phyloP scores from a whole-genome alignment of 257 asterid species.

The Solanum rostratum region DNA sequence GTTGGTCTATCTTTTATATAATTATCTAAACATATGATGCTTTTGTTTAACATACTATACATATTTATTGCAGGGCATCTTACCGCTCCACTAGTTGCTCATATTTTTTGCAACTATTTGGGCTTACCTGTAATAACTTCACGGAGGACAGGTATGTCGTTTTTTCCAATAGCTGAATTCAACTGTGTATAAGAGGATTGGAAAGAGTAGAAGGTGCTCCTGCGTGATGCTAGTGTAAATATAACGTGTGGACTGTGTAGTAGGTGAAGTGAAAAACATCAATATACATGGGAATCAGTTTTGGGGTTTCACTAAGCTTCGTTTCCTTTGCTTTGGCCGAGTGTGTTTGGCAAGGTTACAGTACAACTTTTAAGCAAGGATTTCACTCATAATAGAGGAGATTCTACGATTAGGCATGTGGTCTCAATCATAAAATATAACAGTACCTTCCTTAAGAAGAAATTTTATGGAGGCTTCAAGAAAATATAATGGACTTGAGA shows the following conservation, averaged over 20 bases:
- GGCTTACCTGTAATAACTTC: slow-evolving; percentile 71
- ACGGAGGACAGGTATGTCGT: slow-evolving; percentile 45
- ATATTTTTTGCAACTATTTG: slow-evolving; percentile 86
- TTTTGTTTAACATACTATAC: neutral
- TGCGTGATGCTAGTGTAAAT: neutral
- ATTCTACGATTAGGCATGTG: neutral
- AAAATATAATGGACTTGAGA: neutral
- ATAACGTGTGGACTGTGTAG: neutral
- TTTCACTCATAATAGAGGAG: neutral
- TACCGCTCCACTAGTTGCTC: slow-evolving; percentile 76
- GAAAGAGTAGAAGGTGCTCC: neutral
- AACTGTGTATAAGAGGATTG: neutral
- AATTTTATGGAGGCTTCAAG: neutral
- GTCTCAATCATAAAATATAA: neutral
- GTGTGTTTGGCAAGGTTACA: neutral
- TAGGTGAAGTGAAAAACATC: neutral
- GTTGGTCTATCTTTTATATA: neutral
- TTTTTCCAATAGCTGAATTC: neutral
- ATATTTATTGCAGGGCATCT: slow-evolving; percentile 52
- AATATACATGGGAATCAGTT: neutral
- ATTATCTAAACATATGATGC: neutral
- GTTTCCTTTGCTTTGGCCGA: neutral
- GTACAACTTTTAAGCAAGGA: neutral
- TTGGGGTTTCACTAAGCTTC: neutral
- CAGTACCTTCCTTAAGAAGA: neutral